Percentiles rank a stretch among this genome's conserved stretches.
Conservation (phyloP, 805 yeast species). For the Myxozyma sirexii region DNA sequence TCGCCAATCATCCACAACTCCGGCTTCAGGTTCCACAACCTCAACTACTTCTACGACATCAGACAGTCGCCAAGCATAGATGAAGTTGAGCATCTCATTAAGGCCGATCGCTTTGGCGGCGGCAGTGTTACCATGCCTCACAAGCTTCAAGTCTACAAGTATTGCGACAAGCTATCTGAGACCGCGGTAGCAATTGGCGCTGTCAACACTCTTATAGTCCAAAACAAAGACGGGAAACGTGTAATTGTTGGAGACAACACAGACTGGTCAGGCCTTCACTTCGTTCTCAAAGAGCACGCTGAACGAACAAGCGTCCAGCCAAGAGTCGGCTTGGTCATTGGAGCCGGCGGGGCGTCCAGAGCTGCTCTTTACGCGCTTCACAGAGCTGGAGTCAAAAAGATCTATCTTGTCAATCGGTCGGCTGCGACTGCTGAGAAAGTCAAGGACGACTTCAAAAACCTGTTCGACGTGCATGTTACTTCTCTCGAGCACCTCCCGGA, state of each 20-base stretch:
- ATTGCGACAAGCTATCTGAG: conserved; percentile 63
- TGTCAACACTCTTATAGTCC: conserved; percentile 71
- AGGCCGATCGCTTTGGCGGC: conserved; percentile 65
- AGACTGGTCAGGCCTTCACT: conserved; percentile 86
- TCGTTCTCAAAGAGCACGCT: conserved; percentile 37
- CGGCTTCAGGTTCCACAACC: not conserved
- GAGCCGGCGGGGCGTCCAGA: conserved; percentile 96
- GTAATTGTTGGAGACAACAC: conserved; percentile 73
- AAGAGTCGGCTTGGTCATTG: conserved; percentile 82
- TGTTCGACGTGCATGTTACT: conserved; percentile 34
- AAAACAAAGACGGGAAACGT: not conserved
- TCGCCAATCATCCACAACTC: not conserved
- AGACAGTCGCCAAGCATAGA: not conserved
- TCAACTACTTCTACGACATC: not conserved
- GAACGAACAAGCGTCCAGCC: conserved; percentile 47
- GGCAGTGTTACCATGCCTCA: conserved; percentile 91
- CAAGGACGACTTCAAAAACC: conserved; percentile 64
- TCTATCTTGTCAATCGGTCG: conserved; percentile 82
- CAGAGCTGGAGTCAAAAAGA: conserved; percentile 71
- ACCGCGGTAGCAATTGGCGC: conserved; percentile 85
- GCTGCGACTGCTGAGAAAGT: conserved; percentile 61
- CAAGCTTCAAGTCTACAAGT: conserved; percentile 73
- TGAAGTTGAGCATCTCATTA: not conserved
- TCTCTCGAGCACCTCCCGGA: not conserved
- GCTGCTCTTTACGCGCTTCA: conserved; percentile 91